phyloP scores from a whole-genome alignment of 805 yeast species.

The Wickerhamiella galacta region DNA sequence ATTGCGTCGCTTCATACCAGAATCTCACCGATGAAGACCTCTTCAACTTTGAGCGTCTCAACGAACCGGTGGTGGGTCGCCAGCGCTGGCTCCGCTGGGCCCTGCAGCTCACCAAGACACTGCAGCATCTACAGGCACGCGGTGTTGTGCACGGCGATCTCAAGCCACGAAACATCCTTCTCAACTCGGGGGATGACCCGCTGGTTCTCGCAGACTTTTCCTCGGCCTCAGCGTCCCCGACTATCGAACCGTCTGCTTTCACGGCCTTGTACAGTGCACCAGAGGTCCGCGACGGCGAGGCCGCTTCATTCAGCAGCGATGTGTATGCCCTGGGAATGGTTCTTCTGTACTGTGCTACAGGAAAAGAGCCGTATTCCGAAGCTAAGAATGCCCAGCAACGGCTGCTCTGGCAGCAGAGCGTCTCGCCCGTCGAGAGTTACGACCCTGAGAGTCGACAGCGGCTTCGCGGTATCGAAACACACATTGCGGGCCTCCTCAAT shows the following conservation, averaged over 20 bases:
- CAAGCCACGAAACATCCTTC: slow-evolving; percentile 31
- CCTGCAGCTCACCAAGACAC: slow-evolving; percentile 13
- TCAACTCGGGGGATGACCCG: slow-evolving; percentile 10
- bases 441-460: slow-evolving; percentile 11
- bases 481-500: too few relatives aligned
- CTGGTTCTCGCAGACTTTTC: slow-evolving; percentile 35
- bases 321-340: slow-evolving; percentile 32
- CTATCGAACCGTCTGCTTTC: slow-evolving; percentile 8
- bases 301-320: slow-evolving; percentile 27
- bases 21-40: neutral
- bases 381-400: slow-evolving; percentile 20
- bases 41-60: slow-evolving; percentile 9
- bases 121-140: slow-evolving; percentile 12
- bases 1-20: slow-evolving; percentile 2
- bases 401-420: slow-evolving; percentile 18
- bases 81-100: slow-evolving; percentile 17
- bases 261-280: slow-evolving; percentile 34
- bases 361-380: slow-evolving; percentile 28
- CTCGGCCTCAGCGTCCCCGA: slow-evolving; percentile 11
- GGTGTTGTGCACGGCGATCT: slow-evolving; percentile 31
- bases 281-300: slow-evolving; percentile 21
- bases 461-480: too few relatives aligned
- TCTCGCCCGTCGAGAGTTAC: slow-evolving; percentile 16
- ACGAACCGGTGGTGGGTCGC: slow-evolving; percentile 14
- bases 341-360: slow-evolving; percentile 30